Percentiles rank a stretch among this genome's conserved stretches.
Conservation (phyloP, 176 grass and related monocot species). For the Eremochloa ophiuroides region DNA sequence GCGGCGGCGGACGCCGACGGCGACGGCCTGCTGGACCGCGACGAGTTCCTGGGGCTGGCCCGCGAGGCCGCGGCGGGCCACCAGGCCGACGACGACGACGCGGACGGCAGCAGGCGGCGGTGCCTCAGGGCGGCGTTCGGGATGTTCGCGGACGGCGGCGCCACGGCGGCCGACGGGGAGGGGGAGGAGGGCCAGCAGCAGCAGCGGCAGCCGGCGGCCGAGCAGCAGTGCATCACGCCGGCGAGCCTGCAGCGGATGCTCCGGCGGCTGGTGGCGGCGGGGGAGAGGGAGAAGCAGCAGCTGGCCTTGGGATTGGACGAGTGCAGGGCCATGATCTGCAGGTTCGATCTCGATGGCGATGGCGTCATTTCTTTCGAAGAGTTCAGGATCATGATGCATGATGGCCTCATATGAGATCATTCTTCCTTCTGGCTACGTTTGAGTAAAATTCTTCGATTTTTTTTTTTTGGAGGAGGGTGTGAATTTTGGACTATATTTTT, state of each 20-base stretch:
- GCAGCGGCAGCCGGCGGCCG: background rate
- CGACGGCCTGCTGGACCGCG: slow-evolving; percentile 38
- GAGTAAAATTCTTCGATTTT: too few species aligned
- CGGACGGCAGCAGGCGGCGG: slow-evolving; percentile 13
- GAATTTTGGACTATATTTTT: too few species aligned
- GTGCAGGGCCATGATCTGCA: slow-evolving; percentile 59
- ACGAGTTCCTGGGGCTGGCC: slow-evolving; percentile 29
- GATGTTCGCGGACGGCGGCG: slow-evolving; percentile 44
- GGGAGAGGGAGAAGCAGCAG: background rate
- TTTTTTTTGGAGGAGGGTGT: too few species aligned
- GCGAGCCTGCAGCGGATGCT: slow-evolving; percentile 50
- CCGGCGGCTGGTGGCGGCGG: slow-evolving; percentile 11
- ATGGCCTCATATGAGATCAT: background rate
- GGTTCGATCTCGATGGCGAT: slow-evolving; percentile 62
- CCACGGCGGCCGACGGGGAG: background rate
- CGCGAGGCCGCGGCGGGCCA: background rate
- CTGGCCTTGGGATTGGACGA: slow-evolving; percentile 29
- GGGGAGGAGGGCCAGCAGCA: background rate
- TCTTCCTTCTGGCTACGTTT: too few species aligned
- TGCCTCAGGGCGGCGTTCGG: slow-evolving; percentile 52
- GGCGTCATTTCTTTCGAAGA: slow-evolving; percentile 53
- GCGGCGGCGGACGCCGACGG: slow-evolving; percentile 36
- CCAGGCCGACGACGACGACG: background rate
- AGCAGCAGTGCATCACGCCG: slow-evolving; percentile 40
- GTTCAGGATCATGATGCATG: slow-evolving; percentile 63